Percentiles rank a stretch among this genome's conserved stretches.
phyloP scores from a whole-genome alignment of 192 early-diverging fungal species.

The Rhizoclosmatium globosum region DNA sequence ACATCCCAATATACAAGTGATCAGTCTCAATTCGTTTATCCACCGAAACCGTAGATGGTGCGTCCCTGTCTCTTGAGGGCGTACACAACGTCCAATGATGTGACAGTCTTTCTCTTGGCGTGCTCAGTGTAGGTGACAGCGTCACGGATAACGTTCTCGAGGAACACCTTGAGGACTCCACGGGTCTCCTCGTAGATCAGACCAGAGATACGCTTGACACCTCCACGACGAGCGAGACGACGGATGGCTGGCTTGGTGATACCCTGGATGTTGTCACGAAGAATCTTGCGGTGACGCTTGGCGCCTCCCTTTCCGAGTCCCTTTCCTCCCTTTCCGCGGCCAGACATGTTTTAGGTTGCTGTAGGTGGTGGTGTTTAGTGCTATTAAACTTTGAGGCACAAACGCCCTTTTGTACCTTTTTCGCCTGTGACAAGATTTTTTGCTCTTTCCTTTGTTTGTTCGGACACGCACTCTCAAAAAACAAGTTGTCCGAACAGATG shows the following conservation, averaged over 20 bases:
- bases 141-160: conserved; percentile 99
- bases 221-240: conserved; percentile 98
- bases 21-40: conserved; percentile 7
- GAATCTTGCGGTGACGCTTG: conserved; percentile 99
- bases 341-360: conserved; percentile 70
- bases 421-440: too few relatives aligned
- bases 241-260: conserved; percentile 47
- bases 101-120: conserved; percentile 98
- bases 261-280: conserved; percentile 84
- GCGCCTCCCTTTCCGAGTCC: conserved; percentile 99
- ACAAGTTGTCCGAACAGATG: too few relatives aligned
- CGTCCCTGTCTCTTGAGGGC: conserved; percentile 95
- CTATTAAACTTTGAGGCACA: neutral
- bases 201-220: conserved; percentile 99
- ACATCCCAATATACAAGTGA: neutral
- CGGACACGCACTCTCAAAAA: too few relatives aligned
- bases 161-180: conserved; percentile 96
- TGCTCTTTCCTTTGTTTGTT: neutral
- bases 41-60: conserved; percentile 75
- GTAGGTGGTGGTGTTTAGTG: neutral
- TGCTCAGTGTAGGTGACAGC: conserved; percentile 99
- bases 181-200: conserved; percentile 99
- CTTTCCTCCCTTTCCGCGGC: conserved; percentile 99
- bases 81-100: conserved; percentile 99
- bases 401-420: neutral